Conservation (phyloP, 1,284 basidiomycete genomes). For the Cutaneotrichosporon arboriforme region DNA sequence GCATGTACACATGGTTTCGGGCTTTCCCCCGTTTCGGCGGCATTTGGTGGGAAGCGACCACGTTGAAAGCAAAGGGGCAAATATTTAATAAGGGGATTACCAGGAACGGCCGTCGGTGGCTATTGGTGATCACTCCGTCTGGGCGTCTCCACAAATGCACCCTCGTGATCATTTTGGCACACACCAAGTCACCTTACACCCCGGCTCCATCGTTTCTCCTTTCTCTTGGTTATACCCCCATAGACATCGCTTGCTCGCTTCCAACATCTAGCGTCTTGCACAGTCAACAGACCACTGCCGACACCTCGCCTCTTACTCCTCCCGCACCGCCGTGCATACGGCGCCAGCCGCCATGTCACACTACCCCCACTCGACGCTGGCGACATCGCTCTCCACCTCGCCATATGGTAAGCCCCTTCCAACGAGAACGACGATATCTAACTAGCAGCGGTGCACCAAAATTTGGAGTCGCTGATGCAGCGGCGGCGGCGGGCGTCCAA, state of each 20-base stretch:
- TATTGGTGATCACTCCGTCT: no score
- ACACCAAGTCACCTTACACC: no score
- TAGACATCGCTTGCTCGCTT: neutral
- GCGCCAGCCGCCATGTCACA: conserved; percentile 31
- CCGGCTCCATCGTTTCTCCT: neutral
- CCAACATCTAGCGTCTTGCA: no score
- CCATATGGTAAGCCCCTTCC: conserved; percentile 39
- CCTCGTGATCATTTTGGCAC: no score
- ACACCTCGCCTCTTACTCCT: neutral
- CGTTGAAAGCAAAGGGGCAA: no score
- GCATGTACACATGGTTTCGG: no score
- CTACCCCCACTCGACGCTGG: conserved; percentile 40
- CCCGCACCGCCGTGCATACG: neutral
- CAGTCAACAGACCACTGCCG: neutral
- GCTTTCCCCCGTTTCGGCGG: no score
- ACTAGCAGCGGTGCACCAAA: conserved; percentile 39
- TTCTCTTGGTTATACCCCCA: neutral
- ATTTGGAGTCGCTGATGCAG: conserved; percentile 44
- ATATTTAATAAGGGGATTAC: no score
- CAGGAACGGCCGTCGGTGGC: no score
- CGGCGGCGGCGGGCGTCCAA: conserved; percentile 20
- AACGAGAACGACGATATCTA: neutral
- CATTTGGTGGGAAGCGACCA: no score
- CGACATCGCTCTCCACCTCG: conserved; percentile 40
- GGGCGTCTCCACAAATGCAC: no score